Conservation (phyloP, 805 yeast genomes). For the Candida pseudofarinosa region DNA sequence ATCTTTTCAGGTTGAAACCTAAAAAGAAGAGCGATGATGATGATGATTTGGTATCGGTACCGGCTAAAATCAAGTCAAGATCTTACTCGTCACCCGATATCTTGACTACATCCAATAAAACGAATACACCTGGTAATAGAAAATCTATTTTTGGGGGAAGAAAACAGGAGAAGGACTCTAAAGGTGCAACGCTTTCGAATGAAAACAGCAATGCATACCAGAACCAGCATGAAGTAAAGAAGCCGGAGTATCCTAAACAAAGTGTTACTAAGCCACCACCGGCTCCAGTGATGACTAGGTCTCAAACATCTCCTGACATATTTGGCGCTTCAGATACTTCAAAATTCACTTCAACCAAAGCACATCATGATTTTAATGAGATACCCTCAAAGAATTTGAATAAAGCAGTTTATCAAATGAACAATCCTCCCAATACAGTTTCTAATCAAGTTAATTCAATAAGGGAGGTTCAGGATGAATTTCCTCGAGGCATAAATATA, state of each 20-base stretch:
- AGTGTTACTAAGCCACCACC: neutral
- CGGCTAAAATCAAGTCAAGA: constrained; percentile 18
- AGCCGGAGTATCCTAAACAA: neutral
- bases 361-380: neutral
- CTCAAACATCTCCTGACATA: neutral
- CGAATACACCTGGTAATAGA: neutral
- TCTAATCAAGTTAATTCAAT: constrained; percentile 15
- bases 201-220: neutral
- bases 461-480: constrained; percentile 24
- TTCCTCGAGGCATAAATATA: neutral
- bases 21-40: constrained; percentile 19
- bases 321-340: constrained; percentile 1
- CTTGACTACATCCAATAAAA: constrained; percentile 5
- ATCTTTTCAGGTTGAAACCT: constrained; percentile 35
- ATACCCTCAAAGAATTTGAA: neutral
- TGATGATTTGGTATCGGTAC: constrained; percentile 5
- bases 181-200: neutral
- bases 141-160: neutral
- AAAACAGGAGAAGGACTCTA: neutral
- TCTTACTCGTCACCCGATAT: constrained; percentile 31
- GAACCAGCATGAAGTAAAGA: neutral
- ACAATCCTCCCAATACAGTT: constrained; percentile 23
- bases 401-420: constrained; percentile 8
- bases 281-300: neutral
- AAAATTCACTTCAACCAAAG: constrained; percentile 15